Evolutionary conservation across 179 eudicot genomes (phyloP), one percentile per base, ranked within the genome.

Genomic region (Spergularia azorica): DNA sequence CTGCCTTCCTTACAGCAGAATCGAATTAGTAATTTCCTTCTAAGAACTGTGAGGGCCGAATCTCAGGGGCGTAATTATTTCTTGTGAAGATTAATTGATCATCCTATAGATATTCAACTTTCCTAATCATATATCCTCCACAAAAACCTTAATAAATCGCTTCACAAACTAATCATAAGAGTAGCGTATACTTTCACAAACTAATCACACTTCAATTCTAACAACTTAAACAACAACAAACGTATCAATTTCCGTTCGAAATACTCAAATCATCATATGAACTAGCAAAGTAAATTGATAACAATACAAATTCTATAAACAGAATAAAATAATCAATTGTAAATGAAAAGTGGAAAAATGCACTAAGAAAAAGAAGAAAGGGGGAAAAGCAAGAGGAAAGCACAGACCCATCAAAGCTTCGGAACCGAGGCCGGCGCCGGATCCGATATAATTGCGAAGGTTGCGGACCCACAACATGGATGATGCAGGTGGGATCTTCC

Each of bases 361-460:
- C 11, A 70, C 5, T 51, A 13, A 52, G 12, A 16, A 2, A 68
- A 6, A 14, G 1, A 32, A 12, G 43, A 0, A 14, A 46, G 6
- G 5, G 6, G 6, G 32, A 65, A 15, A 50, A 57, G 63, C 8
- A 17, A 15, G 39, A 63, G 18, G 62, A 36, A 17, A 15, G 61
- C 15, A 18, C 73, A 63, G 50, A 94, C 98, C 98, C 98, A 95
- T 95, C 39, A 95, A 79, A 72, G 98, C 97, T 89, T 95, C 97
- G 63, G 98, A 95, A 20, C 98, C 98, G 60, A 95, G 97, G n/a
- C 98, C 98, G 21, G 97, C 90, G 10, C 98, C 97, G 66, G 96
- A 89, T 85, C 98, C 97, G 76, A 95, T 95, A 88, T n/a, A 95
- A 13, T 94, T 90, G 69, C 97, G 93, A 41, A 95, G 95, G 79